Evolutionary conservation across 2,329 filamentous ascomycete species (phyloP).

Genomic region (Colletotrichum plurivorum): DNA sequence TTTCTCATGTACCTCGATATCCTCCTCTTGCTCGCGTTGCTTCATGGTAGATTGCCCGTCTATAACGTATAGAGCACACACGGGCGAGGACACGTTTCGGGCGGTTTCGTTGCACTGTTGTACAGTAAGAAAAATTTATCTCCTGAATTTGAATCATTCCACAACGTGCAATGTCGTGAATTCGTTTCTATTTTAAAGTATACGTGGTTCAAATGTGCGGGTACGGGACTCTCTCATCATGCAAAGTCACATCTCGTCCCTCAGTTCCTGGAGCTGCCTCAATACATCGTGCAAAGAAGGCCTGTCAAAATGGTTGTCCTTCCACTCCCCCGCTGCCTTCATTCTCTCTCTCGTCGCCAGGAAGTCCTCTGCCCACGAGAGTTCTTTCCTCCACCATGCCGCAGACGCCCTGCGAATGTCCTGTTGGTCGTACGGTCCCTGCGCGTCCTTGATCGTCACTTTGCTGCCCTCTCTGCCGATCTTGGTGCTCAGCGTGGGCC

Average conservation of each 20-base stretch:
- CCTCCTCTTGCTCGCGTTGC: not conserved
- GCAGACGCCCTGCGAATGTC: slow-evolving; percentile 55
- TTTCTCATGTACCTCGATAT: not conserved
- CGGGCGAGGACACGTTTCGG: too few species aligned
- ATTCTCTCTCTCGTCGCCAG: slow-evolving; percentile 56
- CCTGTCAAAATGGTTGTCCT: slow-evolving; percentile 64
- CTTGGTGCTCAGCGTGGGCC: slow-evolving; percentile 58
- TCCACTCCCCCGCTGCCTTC: slow-evolving; percentile 59
- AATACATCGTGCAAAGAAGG: slow-evolving; percentile 63
- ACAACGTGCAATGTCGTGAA: too few species aligned
- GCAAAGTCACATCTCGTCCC: slow-evolving; percentile 45
- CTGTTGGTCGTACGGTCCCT: slow-evolving; percentile 51
- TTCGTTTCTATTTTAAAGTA: too few species aligned
- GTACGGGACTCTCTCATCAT: not conserved
- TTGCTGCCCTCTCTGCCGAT: slow-evolving; percentile 62
- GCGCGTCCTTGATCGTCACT: slow-evolving; percentile 58
- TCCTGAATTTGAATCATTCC: too few species aligned
- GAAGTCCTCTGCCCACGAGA: slow-evolving; percentile 63
- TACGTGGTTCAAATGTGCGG: too few species aligned
- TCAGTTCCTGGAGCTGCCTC: slow-evolving; percentile 20
- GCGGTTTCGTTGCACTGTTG: too few species aligned
- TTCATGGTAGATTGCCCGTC: too few species aligned
- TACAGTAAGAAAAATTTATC: too few species aligned
- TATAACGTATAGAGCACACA: too few species aligned
- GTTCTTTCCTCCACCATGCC: slow-evolving; percentile 64